A percentile compares a stretch with the other conserved stretches of the same genome.
phyloP scores from a whole-genome alignment of 2,329 filamentous ascomycete genomes.

The Ophiostoma tasmaniense region DNA sequence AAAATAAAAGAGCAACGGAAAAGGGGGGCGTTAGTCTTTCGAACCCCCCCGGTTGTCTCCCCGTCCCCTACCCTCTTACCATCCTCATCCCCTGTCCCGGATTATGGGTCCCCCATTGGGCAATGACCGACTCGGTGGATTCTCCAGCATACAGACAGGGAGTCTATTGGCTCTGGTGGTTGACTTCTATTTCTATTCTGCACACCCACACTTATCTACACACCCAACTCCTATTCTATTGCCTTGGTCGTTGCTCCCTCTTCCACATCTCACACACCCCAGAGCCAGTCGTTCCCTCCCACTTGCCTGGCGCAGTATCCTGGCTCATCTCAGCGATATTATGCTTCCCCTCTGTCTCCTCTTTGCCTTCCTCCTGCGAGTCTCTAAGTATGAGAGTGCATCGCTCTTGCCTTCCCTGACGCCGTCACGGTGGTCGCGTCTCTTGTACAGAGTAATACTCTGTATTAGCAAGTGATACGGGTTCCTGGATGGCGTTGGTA shows the following conservation, averaged over 20 bases:
- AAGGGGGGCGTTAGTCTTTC: constrained; percentile 18
- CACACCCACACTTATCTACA: not conserved
- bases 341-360: constrained; percentile 14
- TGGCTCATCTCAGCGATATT: constrained; percentile 19
- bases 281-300: constrained; percentile 2
- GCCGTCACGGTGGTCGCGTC: not conserved
- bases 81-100: constrained; percentile 28
- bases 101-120: constrained; percentile 45
- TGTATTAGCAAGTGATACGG: not conserved
- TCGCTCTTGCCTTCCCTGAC: not conserved
- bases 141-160: constrained; percentile 26
- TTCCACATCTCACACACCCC: constrained; percentile 2
- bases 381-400: not conserved
- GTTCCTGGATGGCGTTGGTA: constrained; percentile 8
- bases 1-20: not conserved
- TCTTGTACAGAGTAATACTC: too few species aligned
- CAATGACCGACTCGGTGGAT: constrained; percentile 34
- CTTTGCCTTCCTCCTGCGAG: not conserved
- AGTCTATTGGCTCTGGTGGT: constrained; percentile 38
- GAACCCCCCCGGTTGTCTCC: constrained; percentile 17
- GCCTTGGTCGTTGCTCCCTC: not conserved
- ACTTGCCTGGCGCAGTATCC: constrained; percentile 8
- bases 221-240: constrained; percentile 9
- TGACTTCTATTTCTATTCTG: not conserved
- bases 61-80: constrained; percentile 11